A percentile compares a stretch with the other conserved stretches of the same genome.
phyloP scores from a whole-genome alignment of 1,284 basidiomycete genomes.

The Neonothopanus nambi region DNA sequence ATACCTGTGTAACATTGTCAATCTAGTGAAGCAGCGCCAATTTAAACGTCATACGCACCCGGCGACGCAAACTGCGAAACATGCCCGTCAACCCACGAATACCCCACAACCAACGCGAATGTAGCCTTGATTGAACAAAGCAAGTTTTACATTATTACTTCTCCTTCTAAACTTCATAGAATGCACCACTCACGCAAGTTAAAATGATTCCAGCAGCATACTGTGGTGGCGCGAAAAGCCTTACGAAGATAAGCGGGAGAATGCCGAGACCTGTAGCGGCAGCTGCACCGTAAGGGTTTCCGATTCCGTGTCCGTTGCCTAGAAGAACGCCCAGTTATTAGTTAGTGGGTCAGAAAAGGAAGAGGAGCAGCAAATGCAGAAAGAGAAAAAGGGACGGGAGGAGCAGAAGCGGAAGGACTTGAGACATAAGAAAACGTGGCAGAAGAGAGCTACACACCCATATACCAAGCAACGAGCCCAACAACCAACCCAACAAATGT shows the following conservation, averaged over 20 bases:
- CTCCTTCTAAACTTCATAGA: not conserved
- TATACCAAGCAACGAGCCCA: slow-evolving; percentile 61
- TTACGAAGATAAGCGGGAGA: slow-evolving; percentile 53
- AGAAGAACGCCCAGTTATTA: slow-evolving; percentile 31
- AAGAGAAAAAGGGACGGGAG: too few species aligned
- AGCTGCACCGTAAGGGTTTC: slow-evolving; percentile 60
- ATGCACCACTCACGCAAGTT: slow-evolving; percentile 31
- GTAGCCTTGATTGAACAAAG: slow-evolving; percentile 35
- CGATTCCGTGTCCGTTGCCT: slow-evolving; percentile 51
- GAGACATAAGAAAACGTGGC: not conserved
- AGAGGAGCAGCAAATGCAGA: not conserved
- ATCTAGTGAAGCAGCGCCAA: slow-evolving; percentile 27
- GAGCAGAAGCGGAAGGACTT: not conserved
- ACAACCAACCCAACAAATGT: slow-evolving; percentile 44
- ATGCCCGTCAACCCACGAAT: slow-evolving; percentile 64
- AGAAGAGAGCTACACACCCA: slow-evolving; percentile 32
- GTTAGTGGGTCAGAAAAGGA: slow-evolving; percentile 12
- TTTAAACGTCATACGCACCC: slow-evolving; percentile 33
- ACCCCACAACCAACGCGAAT: slow-evolving; percentile 51
- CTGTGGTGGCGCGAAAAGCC: slow-evolving; percentile 50
- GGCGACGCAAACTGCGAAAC: slow-evolving; percentile 43
- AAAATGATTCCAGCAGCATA: slow-evolving; percentile 40
- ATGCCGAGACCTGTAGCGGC: slow-evolving; percentile 52
- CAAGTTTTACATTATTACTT: slow-evolving; percentile 12
- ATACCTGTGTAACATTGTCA: slow-evolving; percentile 19